Conservation (phyloP, 2,329 filamentous ascomycete genomes). For the Ceratocystis ficicola region DNA sequence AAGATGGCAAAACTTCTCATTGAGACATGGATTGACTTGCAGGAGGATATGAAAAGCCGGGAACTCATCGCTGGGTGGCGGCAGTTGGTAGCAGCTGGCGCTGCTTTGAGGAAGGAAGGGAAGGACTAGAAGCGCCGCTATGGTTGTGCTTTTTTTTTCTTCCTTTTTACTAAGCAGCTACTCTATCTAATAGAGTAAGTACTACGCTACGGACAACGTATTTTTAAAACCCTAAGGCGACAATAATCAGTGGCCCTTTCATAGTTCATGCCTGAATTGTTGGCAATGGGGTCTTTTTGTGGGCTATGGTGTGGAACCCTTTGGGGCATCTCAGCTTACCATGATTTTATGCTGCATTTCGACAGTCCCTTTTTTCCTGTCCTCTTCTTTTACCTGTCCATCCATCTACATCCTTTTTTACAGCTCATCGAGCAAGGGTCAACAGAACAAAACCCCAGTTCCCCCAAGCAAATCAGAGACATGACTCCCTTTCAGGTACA, state of each 20-base stretch:
- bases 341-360: too few species aligned
- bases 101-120: not conserved
- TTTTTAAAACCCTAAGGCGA: too few species aligned
- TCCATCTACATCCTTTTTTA: not conserved
- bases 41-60: not conserved
- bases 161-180: not conserved
- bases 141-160: not conserved
- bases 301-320: not conserved
- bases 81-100: not conserved
- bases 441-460: not conserved
- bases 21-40: not conserved
- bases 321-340: not conserved
- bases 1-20: not conserved
- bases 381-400: not conserved
- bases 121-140: not conserved
- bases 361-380: not conserved
- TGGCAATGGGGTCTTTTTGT: not conserved
- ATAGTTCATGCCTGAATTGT: not conserved
- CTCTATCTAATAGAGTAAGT: not conserved
- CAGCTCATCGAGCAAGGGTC: not conserved
- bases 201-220: too few species aligned
- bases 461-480: not conserved
- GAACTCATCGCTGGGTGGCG: not conserved
- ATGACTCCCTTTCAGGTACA: conserved; percentile 2
- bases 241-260: too few species aligned